Conservation (phyloP, 2,329 filamentous ascomycete genomes). For the Sporothrix dimorphospora region DNA sequence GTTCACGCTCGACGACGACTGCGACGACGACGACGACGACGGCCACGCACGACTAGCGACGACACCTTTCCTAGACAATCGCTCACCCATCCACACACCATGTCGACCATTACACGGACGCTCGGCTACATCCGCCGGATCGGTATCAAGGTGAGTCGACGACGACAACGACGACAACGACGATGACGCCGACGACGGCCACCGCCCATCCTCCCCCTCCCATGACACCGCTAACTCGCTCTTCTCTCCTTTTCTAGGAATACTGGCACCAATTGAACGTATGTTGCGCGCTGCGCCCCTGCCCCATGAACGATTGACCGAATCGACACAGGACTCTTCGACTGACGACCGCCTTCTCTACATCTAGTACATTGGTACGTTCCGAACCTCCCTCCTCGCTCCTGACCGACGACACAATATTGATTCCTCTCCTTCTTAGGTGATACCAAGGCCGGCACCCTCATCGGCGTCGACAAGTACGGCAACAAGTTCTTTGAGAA, state of each 20-base stretch:
- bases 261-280: constrained; percentile 92
- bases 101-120: constrained; percentile 91
- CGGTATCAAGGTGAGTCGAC: constrained; percentile 73
- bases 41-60: background rate
- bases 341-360: background rate
- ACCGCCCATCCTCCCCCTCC: background rate
- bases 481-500: constrained; percentile 99
- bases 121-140: constrained; percentile 84
- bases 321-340: background rate
- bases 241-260: constrained; percentile 63
- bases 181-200: background rate
- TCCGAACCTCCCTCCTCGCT: background rate
- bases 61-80: constrained; percentile 35
- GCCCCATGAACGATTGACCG: background rate
- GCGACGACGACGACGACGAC: background rate
- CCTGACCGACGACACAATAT: background rate
- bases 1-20: background rate
- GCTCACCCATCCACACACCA: constrained; percentile 49
- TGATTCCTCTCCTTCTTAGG: constrained; percentile 54
- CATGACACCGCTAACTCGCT: constrained; percentile 43
- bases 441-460: constrained; percentile 91
- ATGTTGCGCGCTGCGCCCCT: constrained; percentile 49
- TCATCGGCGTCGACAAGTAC: constrained; percentile 83
- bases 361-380: constrained; percentile 59
- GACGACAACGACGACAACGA: background rate